Evolutionary conservation across 805 yeast genomes (phyloP).

Genomic region (Ogataea paraovalis): DNA sequence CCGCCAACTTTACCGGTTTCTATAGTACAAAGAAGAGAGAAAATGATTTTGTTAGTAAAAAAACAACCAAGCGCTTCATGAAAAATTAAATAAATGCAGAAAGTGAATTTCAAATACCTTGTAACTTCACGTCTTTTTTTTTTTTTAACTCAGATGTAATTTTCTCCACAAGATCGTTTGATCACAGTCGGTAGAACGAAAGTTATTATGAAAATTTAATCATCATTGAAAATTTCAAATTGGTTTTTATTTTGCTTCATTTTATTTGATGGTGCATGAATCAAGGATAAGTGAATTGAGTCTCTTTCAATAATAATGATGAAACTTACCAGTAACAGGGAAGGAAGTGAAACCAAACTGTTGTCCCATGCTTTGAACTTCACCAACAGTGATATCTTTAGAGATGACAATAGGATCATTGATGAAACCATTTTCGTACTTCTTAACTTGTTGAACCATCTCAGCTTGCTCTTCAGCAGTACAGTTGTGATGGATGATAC

Average conservation of each 20-base stretch:
- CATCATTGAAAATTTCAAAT: constrained; percentile 45
- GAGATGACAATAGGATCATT: constrained; percentile 86
- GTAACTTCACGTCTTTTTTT: not conserved
- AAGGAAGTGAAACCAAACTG: constrained; percentile 90
- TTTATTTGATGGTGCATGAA: no score
- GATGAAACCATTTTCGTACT: constrained; percentile 96
- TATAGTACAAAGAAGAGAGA: constrained; percentile 27
- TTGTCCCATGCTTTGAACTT: constrained; percentile 67
- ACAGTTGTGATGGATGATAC: constrained; percentile 97
- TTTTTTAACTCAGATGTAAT: constrained; percentile 35
- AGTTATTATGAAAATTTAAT: constrained; percentile 62
- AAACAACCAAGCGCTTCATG: no score
- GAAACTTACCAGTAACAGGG: constrained; percentile 97
- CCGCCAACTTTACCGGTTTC: constrained; percentile 85
- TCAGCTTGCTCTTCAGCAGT: constrained; percentile 96
- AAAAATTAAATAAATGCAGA: no score
- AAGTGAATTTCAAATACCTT: no score
- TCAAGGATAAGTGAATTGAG: no score
- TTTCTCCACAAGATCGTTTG: constrained; percentile 95
- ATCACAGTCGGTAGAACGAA: constrained; percentile 99
- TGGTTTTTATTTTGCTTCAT: not conserved
- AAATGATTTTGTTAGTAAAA: constrained; percentile 11
- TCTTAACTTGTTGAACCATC: constrained; percentile 96
- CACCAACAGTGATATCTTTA: constrained; percentile 73
- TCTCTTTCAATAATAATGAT: no score